Conservation (phyloP, 2,329 filamentous ascomycete species). For the Mariannaea elegans region DNA sequence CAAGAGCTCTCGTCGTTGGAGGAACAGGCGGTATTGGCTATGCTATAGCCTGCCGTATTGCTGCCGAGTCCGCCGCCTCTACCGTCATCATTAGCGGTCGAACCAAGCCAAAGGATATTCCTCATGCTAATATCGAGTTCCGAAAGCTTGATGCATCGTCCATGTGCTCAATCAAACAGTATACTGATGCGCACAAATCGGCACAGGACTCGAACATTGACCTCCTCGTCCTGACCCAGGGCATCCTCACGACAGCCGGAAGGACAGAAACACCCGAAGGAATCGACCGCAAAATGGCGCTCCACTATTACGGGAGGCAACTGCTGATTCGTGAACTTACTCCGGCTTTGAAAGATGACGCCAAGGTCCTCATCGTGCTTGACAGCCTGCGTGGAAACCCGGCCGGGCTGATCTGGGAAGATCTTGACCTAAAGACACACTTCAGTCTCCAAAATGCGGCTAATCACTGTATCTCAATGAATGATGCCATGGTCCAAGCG, state of each 20-base stretch:
- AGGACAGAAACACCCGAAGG: conserved; percentile 54
- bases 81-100: conserved; percentile 46
- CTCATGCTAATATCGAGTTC: conserved; percentile 46
- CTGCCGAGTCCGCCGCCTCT: conserved; percentile 36
- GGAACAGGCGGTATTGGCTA: conserved; percentile 49
- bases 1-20: conserved; percentile 45
- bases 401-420: conserved; percentile 47
- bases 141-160: conserved; percentile 44
- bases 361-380: conserved; percentile 52
- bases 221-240: conserved; percentile 50
- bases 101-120: conserved; percentile 41
- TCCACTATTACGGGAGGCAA: conserved; percentile 58
- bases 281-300: conserved; percentile 54
- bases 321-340: conserved; percentile 52
- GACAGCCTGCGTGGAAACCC: conserved; percentile 44
- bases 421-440: conserved; percentile 49
- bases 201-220: conserved; percentile 43
- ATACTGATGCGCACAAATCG: conserved; percentile 40
- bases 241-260: conserved; percentile 47
- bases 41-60: conserved; percentile 48
- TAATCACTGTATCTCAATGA: conserved; percentile 51
- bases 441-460: conserved; percentile 47
- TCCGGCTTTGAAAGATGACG: conserved; percentile 46
- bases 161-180: conserved; percentile 47
- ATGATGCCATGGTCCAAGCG: conserved; percentile 48